Evolutionary conservation across 768 basidiomycete species (phyloP).

Genomic region (Suillus americanus): DNA sequence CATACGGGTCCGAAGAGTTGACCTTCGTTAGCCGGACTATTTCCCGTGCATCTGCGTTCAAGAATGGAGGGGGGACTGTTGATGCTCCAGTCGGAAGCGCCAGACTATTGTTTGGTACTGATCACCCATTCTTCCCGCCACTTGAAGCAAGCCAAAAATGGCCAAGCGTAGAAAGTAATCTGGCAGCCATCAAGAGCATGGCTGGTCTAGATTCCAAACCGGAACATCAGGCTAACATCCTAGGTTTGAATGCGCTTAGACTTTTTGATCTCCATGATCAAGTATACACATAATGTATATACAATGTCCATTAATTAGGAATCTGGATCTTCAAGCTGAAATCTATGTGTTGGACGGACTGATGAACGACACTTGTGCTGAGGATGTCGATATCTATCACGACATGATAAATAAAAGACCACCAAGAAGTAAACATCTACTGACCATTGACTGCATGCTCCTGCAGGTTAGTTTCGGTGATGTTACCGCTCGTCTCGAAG

Average conservation of each 20-base stretch:
- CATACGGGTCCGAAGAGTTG: constrained; percentile 85
- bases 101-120: constrained; percentile 79
- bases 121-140: constrained; percentile 92
- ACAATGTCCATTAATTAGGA: constrained; percentile 35
- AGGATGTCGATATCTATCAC: constrained; percentile 87
- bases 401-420: not conserved
- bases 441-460: constrained; percentile 81
- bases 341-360: constrained; percentile 92
- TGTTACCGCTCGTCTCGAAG: constrained; percentile 93
- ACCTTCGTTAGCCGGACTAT: constrained; percentile 74
- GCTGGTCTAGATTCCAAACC: constrained; percentile 46
- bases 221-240: constrained; percentile 61
- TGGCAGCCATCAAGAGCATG: constrained; percentile 73
- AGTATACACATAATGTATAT: constrained; percentile 13
- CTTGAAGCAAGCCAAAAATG: constrained; percentile 67
- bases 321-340: constrained; percentile 95
- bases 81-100: constrained; percentile 46
- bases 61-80: constrained; percentile 29
- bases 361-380: constrained; percentile 88
- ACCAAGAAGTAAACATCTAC: constrained; percentile 18
- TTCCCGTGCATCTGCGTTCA: constrained; percentile 55
- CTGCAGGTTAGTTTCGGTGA: constrained; percentile 84
- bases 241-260: constrained; percentile 70
- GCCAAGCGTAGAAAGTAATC: constrained; percentile 83
- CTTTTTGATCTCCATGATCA: constrained; percentile 54